Evolutionary conservation across 768 basidiomycete species (phyloP).

Genomic region (Tulasnella sp.): DNA sequence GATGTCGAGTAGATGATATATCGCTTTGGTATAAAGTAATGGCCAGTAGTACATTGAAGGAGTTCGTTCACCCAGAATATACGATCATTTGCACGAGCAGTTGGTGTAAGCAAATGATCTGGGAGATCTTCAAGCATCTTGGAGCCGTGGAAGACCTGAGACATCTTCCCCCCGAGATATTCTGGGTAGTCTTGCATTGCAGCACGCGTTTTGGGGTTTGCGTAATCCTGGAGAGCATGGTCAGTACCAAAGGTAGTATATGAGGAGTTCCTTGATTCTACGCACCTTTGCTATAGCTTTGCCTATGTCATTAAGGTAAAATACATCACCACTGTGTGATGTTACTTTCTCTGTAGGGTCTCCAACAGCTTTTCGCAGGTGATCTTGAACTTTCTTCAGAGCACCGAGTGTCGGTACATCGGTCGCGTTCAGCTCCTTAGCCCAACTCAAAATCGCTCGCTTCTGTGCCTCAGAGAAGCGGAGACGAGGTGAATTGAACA

Average conservation of each 20-base stretch:
- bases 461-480: constrained; percentile 26
- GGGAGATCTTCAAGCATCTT: neutral
- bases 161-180: neutral
- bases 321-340: neutral
- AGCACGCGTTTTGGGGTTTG: neutral
- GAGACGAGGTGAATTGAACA: constrained; percentile 26
- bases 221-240: neutral
- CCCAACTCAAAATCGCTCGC: constrained; percentile 24
- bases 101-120: neutral
- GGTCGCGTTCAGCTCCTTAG: constrained; percentile 22
- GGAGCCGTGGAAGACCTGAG: neutral
- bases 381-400: neutral
- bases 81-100: neutral
- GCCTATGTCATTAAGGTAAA: neutral
- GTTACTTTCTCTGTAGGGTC: neutral
- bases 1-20: too few relatives aligned
- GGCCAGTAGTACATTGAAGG: neutral
- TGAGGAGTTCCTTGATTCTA: neutral
- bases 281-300: neutral
- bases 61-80: neutral
- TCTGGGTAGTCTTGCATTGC: neutral
- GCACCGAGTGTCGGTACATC: constrained; percentile 15
- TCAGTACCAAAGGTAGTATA: neutral
- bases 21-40: neutral
- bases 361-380: neutral